Conservation (phyloP, 495 filamentous ascomycete genomes). For the Aspergillus mulundensis region DNA sequence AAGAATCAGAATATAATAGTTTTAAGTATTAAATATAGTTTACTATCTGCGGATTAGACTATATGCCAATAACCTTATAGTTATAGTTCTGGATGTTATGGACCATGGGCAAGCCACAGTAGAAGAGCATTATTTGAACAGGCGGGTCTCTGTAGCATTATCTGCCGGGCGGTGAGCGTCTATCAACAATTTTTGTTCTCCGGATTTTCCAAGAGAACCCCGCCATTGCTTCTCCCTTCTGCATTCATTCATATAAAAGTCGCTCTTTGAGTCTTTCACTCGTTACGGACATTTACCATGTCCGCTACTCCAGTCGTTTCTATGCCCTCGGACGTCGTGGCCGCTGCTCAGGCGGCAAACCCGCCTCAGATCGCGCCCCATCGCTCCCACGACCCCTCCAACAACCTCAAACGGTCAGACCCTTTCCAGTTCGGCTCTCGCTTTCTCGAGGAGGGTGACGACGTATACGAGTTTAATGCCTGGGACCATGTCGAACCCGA, state of each 20-base stretch:
- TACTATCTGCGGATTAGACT: no score
- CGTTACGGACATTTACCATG: conserved; percentile 17
- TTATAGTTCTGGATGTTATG: no score
- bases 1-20: no score
- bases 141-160: no score
- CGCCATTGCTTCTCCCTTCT: not conserved
- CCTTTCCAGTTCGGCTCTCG: conserved; percentile 96
- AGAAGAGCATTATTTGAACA: no score
- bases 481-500: conserved; percentile 96
- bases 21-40: no score
- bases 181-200: not conserved
- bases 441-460: conserved; percentile 71
- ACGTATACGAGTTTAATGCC: conserved; percentile 94
- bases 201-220: not conserved
- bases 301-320: conserved; percentile 13
- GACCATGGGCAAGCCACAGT: no score
- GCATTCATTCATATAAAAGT: not conserved
- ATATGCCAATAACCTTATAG: no score
- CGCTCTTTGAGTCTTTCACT: not conserved
- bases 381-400: conserved; percentile 51
- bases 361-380: conserved; percentile 39
- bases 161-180: conserved; percentile 11
- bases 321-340: conserved; percentile 20
- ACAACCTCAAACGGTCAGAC: conserved; percentile 72
- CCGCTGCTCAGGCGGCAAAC: conserved; percentile 42